Percentiles rank a stretch among this genome's conserved stretches.
Conservation (phyloP, 306 rosid species). For the Quercus agrifolia region DNA sequence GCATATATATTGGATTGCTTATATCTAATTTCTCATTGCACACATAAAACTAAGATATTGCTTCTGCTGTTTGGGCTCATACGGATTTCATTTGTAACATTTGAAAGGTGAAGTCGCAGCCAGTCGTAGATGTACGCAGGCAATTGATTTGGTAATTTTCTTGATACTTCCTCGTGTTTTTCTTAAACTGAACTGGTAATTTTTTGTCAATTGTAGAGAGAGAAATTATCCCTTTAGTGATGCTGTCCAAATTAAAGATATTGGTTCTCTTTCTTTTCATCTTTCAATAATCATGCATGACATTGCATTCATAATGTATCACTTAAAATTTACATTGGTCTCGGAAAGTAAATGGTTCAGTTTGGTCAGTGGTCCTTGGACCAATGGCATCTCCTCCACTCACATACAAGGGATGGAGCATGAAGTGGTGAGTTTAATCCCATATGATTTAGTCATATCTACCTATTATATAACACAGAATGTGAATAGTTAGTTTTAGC, state of each 20-base stretch:
- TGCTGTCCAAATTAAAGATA: not conserved
- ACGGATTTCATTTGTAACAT: conserved; percentile 18
- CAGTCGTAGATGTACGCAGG: conserved; percentile 57
- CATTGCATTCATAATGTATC: conserved; percentile 5
- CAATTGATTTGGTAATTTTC: conserved; percentile 62
- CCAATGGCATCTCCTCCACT: not conserved
- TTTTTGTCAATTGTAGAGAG: not conserved
- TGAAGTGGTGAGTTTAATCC: not conserved
- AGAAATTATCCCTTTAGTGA: not conserved
- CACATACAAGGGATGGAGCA: not conserved
- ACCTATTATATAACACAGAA: not conserved
- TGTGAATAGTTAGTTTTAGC: not conserved
- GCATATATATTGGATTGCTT: not conserved
- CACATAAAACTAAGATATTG: not conserved
- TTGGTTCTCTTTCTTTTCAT: not conserved
- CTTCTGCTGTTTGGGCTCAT: conserved; percentile 13
- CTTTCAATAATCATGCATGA: not conserved
- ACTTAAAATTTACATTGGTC: not conserved
- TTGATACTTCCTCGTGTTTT: not conserved
- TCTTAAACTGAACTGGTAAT: not conserved
- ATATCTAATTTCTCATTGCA: not conserved
- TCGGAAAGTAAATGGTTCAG: not conserved
- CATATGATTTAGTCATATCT: not conserved
- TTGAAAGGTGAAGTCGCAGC: conserved; percentile 86
- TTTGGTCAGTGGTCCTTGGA: not conserved